Evolutionary conservation across 129 eudicot species (phyloP).

Genomic region (Erigeron canadensis): DNA sequence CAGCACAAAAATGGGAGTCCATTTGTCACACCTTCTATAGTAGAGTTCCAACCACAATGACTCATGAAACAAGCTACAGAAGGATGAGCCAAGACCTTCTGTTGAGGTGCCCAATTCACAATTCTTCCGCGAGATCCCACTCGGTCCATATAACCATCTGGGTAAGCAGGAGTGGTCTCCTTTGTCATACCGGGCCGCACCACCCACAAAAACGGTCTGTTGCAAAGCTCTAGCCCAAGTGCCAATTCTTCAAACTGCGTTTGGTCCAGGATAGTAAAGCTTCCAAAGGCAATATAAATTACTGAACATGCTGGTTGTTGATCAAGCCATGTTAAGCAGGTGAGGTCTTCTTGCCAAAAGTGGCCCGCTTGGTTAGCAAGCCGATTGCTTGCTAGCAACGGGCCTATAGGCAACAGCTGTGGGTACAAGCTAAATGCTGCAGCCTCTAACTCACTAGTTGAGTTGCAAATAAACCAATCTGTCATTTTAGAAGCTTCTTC

Average conservation of each 20-base stretch:
- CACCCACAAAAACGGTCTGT: constrained; percentile 61
- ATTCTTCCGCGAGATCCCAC: constrained; percentile 37
- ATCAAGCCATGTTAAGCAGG: constrained; percentile 62
- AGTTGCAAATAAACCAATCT: constrained; percentile 51
- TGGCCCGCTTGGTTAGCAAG: constrained; percentile 36
- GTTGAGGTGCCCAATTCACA: constrained; percentile 68
- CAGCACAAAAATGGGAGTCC: constrained; percentile 78
- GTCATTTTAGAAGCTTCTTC: constrained; percentile 23
- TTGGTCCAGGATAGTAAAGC: constrained; percentile 44
- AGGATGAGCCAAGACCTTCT: constrained; percentile 53
- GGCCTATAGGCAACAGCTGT: constrained; percentile 43
- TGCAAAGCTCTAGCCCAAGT: constrained; percentile 51
- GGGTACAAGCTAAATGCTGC: constrained; percentile 35
- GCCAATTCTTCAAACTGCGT: constrained; percentile 57
- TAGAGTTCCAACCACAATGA: constrained; percentile 86
- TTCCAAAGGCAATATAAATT: constrained; percentile 61
- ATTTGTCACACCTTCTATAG: constrained; percentile 56
- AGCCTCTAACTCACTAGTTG: constrained; percentile 42
- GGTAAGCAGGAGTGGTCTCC: constrained; percentile 23
- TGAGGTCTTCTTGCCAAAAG: constrained; percentile 52
- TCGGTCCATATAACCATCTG: constrained; percentile 42
- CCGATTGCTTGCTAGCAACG: constrained; percentile 52
- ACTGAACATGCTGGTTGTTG: constrained; percentile 41
- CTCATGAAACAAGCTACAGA: constrained; percentile 62
- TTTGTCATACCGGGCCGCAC: constrained; percentile 43